Evolutionary conservation across 129 eudicot species (phyloP).

Genomic region (Artemisia argyi): DNA sequence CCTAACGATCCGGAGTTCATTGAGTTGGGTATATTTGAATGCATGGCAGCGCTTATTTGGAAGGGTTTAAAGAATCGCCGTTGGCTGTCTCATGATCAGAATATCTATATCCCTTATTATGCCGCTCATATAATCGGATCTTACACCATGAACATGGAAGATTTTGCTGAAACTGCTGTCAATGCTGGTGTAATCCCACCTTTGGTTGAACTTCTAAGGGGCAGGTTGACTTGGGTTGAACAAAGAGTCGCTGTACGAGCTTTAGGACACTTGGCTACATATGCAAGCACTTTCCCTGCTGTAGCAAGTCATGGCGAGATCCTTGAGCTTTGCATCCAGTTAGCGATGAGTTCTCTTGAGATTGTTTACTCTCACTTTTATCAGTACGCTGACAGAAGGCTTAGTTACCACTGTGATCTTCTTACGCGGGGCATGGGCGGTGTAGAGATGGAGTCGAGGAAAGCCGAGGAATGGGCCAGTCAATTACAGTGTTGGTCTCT

Average conservation of each 20-base stretch:
- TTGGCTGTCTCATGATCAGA: constrained; percentile 93
- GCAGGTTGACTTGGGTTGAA: constrained; percentile 96
- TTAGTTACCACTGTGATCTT: constrained; percentile 93
- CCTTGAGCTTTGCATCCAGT: constrained; percentile 88
- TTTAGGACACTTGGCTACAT: constrained; percentile 92
- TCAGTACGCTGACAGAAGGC: constrained; percentile 79
- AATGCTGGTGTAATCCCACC: constrained; percentile 90
- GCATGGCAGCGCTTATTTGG: constrained; percentile 89
- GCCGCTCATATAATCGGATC: constrained; percentile 98
- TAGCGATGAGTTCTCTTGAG: constrained; percentile 92
- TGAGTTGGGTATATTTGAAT: constrained; percentile 86
- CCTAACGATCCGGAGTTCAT: constrained; percentile 96
- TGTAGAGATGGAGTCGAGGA: constrained; percentile 97
- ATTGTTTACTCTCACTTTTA: constrained; percentile 95
- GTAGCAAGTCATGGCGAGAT: constrained; percentile 90
- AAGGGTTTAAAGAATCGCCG: constrained; percentile 88
- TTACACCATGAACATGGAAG: constrained; percentile 86
- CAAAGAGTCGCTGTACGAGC: constrained; percentile 96
- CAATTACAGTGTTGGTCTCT: constrained; percentile 98
- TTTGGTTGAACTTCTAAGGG: constrained; percentile 82
- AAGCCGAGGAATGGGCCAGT: constrained; percentile 99
- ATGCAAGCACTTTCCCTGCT: constrained; percentile 74
- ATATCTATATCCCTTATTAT: constrained; percentile 89
- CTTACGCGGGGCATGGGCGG: constrained; percentile 99
- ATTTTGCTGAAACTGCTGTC: constrained; percentile 76